phyloP scores from a whole-genome alignment of 768 basidiomycete species.

The Antrodiella citrinella region DNA sequence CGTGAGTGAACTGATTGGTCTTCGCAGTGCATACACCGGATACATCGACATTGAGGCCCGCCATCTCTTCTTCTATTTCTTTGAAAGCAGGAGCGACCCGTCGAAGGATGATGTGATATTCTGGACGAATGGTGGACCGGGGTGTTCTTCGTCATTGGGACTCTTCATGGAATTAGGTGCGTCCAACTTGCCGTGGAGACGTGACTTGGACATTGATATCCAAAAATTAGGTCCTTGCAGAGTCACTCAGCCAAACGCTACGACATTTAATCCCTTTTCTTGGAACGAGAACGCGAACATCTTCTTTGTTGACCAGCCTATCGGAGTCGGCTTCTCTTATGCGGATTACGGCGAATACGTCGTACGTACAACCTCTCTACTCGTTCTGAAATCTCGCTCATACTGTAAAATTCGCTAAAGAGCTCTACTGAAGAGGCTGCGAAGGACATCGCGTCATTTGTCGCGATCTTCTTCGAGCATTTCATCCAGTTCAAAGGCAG shows the following conservation, averaged over 20 bases:
- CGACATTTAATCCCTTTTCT: conserved; percentile 45
- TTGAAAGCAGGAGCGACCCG: conserved; percentile 33
- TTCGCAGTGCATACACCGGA: conserved; percentile 51
- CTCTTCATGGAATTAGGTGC: conserved; percentile 42
- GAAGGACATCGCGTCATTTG: conserved; percentile 57
- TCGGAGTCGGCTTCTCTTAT: conserved; percentile 25
- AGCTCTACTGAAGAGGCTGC: conserved; percentile 58
- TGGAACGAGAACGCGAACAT: conserved; percentile 61
- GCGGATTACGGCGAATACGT: conserved; percentile 49
- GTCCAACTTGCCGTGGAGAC: background rate
- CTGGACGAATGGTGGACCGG: conserved; percentile 29
- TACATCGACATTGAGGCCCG: conserved; percentile 65
- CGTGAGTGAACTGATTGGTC: background rate
- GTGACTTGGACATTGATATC: conserved; percentile 37
- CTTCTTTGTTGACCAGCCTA: conserved; percentile 33
- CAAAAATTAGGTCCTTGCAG: conserved; percentile 70
- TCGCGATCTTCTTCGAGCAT: conserved; percentile 62
- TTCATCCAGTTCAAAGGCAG: conserved; percentile 62
- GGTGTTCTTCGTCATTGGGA: conserved; percentile 19
- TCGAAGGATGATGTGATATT: conserved; percentile 23
- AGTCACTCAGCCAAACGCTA: conserved; percentile 38
- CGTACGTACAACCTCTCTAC: conserved; percentile 22
- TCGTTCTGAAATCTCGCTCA: background rate
- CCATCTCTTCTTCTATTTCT: conserved; percentile 37
- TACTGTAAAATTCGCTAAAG: conserved; percentile 19